Evolutionary conservation across 768 basidiomycete species (phyloP).

Genomic region (Filobasidium wieringae): DNA sequence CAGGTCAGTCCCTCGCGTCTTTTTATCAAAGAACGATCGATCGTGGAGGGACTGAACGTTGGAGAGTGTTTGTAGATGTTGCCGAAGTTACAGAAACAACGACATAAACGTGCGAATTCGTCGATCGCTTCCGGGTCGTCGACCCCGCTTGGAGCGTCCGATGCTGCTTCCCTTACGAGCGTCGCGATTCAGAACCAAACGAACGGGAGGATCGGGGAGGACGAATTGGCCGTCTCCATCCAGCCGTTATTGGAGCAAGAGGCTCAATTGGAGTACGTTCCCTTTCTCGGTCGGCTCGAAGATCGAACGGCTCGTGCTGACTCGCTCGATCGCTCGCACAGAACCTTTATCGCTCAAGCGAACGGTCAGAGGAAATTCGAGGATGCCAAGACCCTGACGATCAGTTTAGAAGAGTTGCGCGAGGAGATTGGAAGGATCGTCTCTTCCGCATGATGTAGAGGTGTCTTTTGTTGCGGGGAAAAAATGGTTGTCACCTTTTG

Average conservation of each 20-base stretch:
- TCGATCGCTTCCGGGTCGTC: conserved; percentile 18
- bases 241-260: conserved; percentile 93
- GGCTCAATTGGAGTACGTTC: conserved; percentile 56
- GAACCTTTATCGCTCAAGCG: conserved; percentile 78
- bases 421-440: conserved; percentile 65
- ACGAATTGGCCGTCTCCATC: conserved; percentile 56
- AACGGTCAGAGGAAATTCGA: conserved; percentile 86
- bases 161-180: conserved; percentile 18
- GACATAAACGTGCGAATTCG: conserved; percentile 12
- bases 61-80: conserved; percentile 17
- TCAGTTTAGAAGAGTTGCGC: conserved; percentile 69
- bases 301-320: not conserved
- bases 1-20: conserved; percentile 44
- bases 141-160: conserved; percentile 14
- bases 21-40: not conserved
- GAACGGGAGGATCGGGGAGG: conserved; percentile 43
- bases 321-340: conserved; percentile 4
- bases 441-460: too few species aligned
- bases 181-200: conserved; percentile 1
- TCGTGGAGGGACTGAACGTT: too few species aligned
- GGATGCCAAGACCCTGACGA: conserved; percentile 73
- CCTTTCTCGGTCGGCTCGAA: not conserved
- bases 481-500: too few species aligned
- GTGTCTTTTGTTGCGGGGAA: too few species aligned
- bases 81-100: conserved; percentile 27